A percentile compares a stretch with the other conserved stretches of the same genome.
phyloP scores from a whole-genome alignment of 1,284 basidiomycete genomes.

The Cystobasidium sp. region DNA sequence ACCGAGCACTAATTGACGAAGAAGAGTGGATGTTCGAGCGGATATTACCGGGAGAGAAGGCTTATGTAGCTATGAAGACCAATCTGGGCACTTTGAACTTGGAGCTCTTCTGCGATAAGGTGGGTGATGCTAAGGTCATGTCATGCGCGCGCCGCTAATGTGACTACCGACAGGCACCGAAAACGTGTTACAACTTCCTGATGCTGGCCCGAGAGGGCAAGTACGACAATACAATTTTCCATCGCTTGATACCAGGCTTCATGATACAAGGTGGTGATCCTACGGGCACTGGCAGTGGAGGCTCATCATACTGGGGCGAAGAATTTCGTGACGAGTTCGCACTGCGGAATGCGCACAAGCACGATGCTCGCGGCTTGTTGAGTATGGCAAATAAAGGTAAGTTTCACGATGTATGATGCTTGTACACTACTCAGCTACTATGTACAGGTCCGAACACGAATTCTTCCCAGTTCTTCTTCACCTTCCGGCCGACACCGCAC shows the following conservation, averaged over 20 bases:
- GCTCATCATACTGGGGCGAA: slow-evolving; percentile 91
- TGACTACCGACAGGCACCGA: slow-evolving; percentile 71
- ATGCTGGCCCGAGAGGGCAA: slow-evolving; percentile 86
- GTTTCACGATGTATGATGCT: slow-evolving; percentile 62
- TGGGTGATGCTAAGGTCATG: slow-evolving; percentile 51
- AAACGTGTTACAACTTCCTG: slow-evolving; percentile 97
- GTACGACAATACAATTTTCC: slow-evolving; percentile 85
- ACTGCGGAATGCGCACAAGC: slow-evolving; percentile 62
- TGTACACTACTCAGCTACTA: neutral
- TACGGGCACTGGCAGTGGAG: slow-evolving; percentile 91
- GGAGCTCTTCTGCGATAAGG: slow-evolving; percentile 89
- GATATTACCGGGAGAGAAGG: slow-evolving; percentile 51
- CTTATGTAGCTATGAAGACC: slow-evolving; percentile 84
- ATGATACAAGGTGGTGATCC: slow-evolving; percentile 89
- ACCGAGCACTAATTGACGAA: slow-evolving; percentile 90
- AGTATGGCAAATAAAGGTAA: slow-evolving; percentile 93
- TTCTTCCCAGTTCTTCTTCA: slow-evolving; percentile 65
- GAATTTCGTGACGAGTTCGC: slow-evolving; percentile 93
- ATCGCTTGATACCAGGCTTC: slow-evolving; percentile 93
- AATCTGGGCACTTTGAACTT: slow-evolving; percentile 87
- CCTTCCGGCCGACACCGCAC: slow-evolving; percentile 78
- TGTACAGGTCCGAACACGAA: slow-evolving; percentile 56
- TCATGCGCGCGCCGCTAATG: slow-evolving; percentile 20
- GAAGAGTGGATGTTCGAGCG: slow-evolving; percentile 79
- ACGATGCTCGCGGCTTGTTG: slow-evolving; percentile 72